Evolutionary conservation across 345 rosid genomes (phyloP), one percentile per base, ranked within the genome.

Genomic region (Lepidium sativum): DNA sequence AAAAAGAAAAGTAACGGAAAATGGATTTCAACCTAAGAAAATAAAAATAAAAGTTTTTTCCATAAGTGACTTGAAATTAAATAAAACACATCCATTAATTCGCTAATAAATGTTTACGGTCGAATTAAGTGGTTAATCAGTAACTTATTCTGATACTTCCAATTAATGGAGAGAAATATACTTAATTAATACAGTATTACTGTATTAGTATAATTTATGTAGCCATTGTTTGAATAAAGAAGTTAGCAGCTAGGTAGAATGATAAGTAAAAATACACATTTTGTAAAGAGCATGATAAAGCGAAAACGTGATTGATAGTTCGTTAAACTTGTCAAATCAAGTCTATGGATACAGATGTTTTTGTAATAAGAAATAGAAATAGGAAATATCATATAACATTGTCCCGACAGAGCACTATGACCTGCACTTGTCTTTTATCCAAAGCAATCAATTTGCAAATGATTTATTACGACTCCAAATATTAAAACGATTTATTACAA

Each of bases 391-490:
- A 61, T 31, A 20, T 49, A 60, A 34, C 34, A 63, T 54, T 37
- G 51, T 29, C 64, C 50, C 64, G 58, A 71, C 75, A 71, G 14
- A 63, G n/a, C 70, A 71, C 15, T 7, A 63, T 71, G 51, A 15
- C 58, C 50, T 63, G 69, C 53, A 60, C 23, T 53, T 54, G 69
- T 63, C 68, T 45, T 47, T 41, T 43, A 41, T 60, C 15, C 25
- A 17, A 69, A 32, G 39, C 54, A 60, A 60, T 69, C 15, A 51
- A 16, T 69, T 21, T 60, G 32, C 53, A 20, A 60, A 33, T 42
- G 61, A 69, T 60, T 33, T 37, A 69, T 34, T 41, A 45, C 63
- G 56, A 54, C 50, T 45, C 63, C 44, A 29, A 27, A 27, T 27
- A 27, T 27, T 3, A 0, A 27, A 20, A 13, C 13, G 51, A 71